Conservation (phyloP, 306 rosid species). For the Sophora flavescens region DNA sequence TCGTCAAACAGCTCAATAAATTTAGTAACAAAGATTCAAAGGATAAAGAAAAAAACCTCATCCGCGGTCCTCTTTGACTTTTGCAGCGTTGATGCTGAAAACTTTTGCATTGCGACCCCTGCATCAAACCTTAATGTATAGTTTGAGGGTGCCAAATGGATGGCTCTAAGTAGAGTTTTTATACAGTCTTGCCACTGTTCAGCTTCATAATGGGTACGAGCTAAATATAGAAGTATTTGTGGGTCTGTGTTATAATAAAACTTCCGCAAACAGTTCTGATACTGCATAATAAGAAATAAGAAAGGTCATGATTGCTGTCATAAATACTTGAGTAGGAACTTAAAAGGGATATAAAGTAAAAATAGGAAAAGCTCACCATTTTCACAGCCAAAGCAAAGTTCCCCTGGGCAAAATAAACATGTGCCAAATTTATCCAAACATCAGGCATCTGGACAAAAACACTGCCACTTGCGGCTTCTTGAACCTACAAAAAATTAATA, state of each 20-base stretch:
- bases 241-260: slow-evolving; percentile 92
- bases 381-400: slow-evolving; percentile 93
- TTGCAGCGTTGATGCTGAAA: slow-evolving; percentile 93
- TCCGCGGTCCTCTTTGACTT: slow-evolving; percentile 94
- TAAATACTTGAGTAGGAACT: slow-evolving; percentile 25
- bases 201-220: slow-evolving; percentile 96
- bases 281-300: slow-evolving; percentile 68
- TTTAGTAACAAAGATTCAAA: slow-evolving; percentile 19
- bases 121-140: slow-evolving; percentile 97
- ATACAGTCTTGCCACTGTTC: slow-evolving; percentile 99
- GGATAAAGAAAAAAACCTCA: slow-evolving; percentile 67
- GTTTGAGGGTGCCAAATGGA: slow-evolving; percentile 97
- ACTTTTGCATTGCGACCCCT: slow-evolving; percentile 97
- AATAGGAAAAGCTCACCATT: slow-evolving; percentile 67
- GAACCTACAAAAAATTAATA: slow-evolving; percentile 71
- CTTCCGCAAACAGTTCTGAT: slow-evolving; percentile 98
- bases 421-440: slow-evolving; percentile 98
- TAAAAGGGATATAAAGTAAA: slow-evolving; percentile 38
- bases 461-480: slow-evolving; percentile 99
- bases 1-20: slow-evolving; percentile 10
- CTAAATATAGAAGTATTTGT: slow-evolving; percentile 92
- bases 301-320: slow-evolving; percentile 46
- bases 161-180: slow-evolving; percentile 89
- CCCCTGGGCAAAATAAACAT: slow-evolving; percentile 98
- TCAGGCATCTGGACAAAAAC: slow-evolving; percentile 99